Evolutionary conservation across 2,329 filamentous ascomycete genomes (phyloP).

Genomic region (Apiospora aurea): DNA sequence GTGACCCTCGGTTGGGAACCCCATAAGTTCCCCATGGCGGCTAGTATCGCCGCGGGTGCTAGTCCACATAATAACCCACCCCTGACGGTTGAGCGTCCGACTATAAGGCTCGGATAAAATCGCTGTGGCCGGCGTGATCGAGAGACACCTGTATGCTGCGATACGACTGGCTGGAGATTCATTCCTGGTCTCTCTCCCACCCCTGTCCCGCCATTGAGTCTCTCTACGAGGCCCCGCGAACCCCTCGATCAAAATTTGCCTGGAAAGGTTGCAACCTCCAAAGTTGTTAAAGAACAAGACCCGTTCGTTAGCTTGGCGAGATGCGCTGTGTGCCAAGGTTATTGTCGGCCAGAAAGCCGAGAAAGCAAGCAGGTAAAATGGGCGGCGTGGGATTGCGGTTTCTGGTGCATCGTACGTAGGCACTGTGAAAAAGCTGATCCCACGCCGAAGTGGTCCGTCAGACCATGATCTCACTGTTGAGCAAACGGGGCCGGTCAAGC

Average conservation of each 20-base stretch:
- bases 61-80: constrained; percentile 2
- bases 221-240: constrained; percentile 8
- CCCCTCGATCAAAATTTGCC: constrained; percentile 13
- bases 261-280: constrained; percentile 14
- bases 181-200: background rate
- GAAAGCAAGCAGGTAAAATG: constrained; percentile 19
- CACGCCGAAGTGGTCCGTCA: background rate
- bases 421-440: background rate
- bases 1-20: constrained; percentile 15
- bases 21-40: constrained; percentile 21
- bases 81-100: constrained; percentile 20
- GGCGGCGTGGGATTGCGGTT: background rate
- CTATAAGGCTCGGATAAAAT: constrained; percentile 22
- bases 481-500: background rate
- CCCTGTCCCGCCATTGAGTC: constrained; percentile 9
- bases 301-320: constrained; percentile 14
- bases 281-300: constrained; percentile 14
- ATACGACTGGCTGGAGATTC: background rate
- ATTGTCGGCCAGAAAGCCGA: constrained; percentile 21
- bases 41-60: constrained; percentile 10
- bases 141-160: background rate
- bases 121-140: constrained; percentile 13
- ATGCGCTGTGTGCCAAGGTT: background rate
- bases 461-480: background rate
- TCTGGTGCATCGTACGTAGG: background rate